These are phyloP conservation scores for Eutrema yunnanense DNA, from an alignment of 345 rosid genomes.

Conservation along the genomic window DNA sequence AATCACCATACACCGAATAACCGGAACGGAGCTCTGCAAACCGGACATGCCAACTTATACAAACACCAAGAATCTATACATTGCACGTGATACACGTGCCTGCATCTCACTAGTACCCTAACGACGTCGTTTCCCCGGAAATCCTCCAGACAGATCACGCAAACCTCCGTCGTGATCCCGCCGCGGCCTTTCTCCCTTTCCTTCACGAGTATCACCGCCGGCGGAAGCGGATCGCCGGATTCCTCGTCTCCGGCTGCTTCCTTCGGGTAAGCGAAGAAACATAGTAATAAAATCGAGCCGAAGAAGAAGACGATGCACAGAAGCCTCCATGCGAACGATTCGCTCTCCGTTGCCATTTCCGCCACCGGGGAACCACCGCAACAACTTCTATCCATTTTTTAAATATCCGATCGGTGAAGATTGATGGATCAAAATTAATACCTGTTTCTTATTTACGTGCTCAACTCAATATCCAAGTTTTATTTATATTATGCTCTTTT, in stretches of 20 bases:
- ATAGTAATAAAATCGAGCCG: not conserved
- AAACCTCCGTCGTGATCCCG: slow-evolving; percentile 7
- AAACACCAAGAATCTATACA: slow-evolving; percentile 21
- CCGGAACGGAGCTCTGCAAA: slow-evolving; percentile 16
- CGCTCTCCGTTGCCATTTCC: not conserved
- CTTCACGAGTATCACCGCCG: not conserved
- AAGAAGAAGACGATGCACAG: not conserved
- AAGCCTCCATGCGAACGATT: not conserved
- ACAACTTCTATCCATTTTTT: not conserved
- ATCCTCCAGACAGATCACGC: slow-evolving; percentile 18
- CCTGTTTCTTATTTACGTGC: too few species aligned
- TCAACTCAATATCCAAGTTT: too few species aligned
- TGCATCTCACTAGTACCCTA: slow-evolving; percentile 10
- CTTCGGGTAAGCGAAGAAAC: slow-evolving; percentile 6
- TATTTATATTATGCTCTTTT: not conserved
- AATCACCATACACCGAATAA: not conserved
- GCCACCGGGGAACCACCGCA: not conserved
- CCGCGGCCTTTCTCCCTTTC: not conserved
- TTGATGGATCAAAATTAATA: not conserved
- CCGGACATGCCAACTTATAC: slow-evolving; percentile 8
- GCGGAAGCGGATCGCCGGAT: slow-evolving; percentile 7
- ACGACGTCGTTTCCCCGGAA: not conserved
- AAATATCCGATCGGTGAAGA: not conserved
- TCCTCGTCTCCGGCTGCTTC: slow-evolving; percentile 10
- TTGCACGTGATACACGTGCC: slow-evolving; percentile 9